Percentiles rank a stretch among this genome's conserved stretches.
These are phyloP conservation scores for Salix brachista DNA, from an alignment of 345 rosid genomes.

Conservation along the genomic window DNA sequence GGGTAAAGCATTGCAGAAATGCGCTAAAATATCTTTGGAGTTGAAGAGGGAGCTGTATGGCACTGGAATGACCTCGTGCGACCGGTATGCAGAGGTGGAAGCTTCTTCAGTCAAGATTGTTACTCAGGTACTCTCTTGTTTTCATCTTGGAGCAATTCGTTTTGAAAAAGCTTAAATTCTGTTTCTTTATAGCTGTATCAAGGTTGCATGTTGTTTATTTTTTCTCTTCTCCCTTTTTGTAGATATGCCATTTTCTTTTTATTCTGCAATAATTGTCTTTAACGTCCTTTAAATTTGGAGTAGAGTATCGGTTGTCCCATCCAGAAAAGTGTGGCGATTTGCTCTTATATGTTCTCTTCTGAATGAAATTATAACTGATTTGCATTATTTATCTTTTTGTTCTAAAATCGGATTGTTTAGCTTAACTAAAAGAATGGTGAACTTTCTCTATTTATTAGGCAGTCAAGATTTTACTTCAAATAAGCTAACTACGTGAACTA, in stretches of 20 bases:
- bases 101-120: conserved; percentile 76
- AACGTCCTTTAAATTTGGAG: background rate
- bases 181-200: background rate
- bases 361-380: background rate
- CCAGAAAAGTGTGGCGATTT: background rate
- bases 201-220: background rate
- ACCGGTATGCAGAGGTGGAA: conserved; percentile 79
- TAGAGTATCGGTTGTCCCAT: too few species aligned
- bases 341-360: background rate
- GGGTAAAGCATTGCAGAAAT: conserved; percentile 80
- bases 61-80: conserved; percentile 54
- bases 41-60: conserved; percentile 78
- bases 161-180: background rate
- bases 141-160: background rate
- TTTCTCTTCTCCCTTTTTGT: background rate
- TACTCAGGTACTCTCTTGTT: conserved; percentile 55
- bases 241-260: too few species aligned
- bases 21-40: conserved; percentile 75
- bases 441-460: conserved; percentile 8
- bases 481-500: conserved; percentile 2
- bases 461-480: conserved; percentile 2
- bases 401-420: background rate
- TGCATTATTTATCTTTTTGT: background rate
- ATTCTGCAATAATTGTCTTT: background rate
- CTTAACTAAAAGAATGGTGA: background rate